Conservation (phyloP, 495 filamentous ascomycete genomes). For the Xylaria palmicola region DNA sequence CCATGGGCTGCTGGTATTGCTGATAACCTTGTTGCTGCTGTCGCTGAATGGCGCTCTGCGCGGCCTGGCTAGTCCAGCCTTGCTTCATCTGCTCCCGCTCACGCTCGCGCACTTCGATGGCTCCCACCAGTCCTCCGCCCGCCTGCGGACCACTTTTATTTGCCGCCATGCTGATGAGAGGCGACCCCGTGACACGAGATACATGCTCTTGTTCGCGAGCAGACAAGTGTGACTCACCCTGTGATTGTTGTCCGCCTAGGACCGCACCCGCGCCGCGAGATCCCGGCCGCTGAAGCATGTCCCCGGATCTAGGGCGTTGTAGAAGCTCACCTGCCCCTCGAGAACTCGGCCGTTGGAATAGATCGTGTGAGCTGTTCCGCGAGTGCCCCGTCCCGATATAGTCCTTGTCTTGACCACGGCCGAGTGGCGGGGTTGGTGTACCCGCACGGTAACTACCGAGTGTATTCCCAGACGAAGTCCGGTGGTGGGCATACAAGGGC, state of each 20-base stretch:
- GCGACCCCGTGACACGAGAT: slow-evolving; percentile 79
- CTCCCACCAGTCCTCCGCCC: slow-evolving; percentile 65
- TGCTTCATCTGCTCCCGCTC: slow-evolving; percentile 72
- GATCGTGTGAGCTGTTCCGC: slow-evolving; percentile 43
- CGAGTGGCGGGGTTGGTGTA: slow-evolving; percentile 44
- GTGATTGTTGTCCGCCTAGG: slow-evolving; percentile 34
- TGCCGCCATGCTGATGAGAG: slow-evolving; percentile 71
- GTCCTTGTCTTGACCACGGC: slow-evolving; percentile 22
- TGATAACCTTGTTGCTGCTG: slow-evolving; percentile 59
- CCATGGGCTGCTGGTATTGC: slow-evolving; percentile 35
- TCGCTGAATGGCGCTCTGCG: slow-evolving; percentile 76
- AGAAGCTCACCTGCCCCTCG: slow-evolving; percentile 36
- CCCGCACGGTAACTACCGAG: slow-evolving; percentile 45
- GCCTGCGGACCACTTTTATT: slow-evolving; percentile 50
- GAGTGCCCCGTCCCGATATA: slow-evolving; percentile 39
- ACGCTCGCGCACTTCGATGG: slow-evolving; percentile 72
- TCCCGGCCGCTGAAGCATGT: slow-evolving; percentile 27
- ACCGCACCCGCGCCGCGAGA: slow-evolving; percentile 32
- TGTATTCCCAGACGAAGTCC: slow-evolving; percentile 55
- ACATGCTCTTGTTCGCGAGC: slow-evolving; percentile 95
- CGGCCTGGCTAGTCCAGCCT: slow-evolving; percentile 67
- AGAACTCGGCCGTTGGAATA: slow-evolving; percentile 39
- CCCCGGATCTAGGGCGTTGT: slow-evolving; percentile 27
- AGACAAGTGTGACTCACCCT: slow-evolving; percentile 61
- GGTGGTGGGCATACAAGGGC: slow-evolving; percentile 56